A percentile compares a stretch with the other conserved stretches of the same genome.
Conservation (phyloP, 2,329 filamentous ascomycete species). For the Fusarium denticulatum region DNA sequence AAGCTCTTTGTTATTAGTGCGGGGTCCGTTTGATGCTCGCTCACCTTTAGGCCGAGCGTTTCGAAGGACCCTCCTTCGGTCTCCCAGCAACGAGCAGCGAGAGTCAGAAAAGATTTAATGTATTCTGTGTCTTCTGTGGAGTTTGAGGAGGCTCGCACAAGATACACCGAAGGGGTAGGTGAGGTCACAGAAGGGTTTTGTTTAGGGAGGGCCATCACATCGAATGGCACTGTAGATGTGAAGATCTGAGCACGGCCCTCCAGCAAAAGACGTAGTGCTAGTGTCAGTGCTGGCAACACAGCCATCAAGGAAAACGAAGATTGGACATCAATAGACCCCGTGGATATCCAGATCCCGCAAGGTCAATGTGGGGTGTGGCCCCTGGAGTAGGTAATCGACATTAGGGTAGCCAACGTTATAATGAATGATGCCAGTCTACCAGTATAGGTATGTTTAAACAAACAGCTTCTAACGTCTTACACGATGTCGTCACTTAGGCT, state of each 20-base stretch:
- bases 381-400: background rate
- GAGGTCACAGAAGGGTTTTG: background rate
- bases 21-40: constrained; percentile 39
- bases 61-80: constrained; percentile 7
- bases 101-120: background rate
- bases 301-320: constrained; percentile 10
- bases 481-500: background rate
- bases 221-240: constrained; percentile 12
- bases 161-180: background rate
- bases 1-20: constrained; percentile 20
- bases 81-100: constrained; percentile 17
- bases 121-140: background rate
- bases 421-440: too few species aligned
- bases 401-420: background rate
- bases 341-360: constrained; percentile 4
- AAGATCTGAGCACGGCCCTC: constrained; percentile 21
- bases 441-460: background rate
- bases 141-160: background rate
- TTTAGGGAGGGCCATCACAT: constrained; percentile 9
- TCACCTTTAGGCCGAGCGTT: constrained; percentile 41
- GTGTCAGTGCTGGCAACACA: constrained; percentile 3
- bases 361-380: constrained; percentile 13
- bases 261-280: background rate
- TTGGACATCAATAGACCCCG: background rate
- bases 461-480: background rate